These are phyloP conservation scores for Nemania sp. DNA, from an alignment of 2,329 filamentous ascomycete genomes.

Conservation along the genomic window DNA sequence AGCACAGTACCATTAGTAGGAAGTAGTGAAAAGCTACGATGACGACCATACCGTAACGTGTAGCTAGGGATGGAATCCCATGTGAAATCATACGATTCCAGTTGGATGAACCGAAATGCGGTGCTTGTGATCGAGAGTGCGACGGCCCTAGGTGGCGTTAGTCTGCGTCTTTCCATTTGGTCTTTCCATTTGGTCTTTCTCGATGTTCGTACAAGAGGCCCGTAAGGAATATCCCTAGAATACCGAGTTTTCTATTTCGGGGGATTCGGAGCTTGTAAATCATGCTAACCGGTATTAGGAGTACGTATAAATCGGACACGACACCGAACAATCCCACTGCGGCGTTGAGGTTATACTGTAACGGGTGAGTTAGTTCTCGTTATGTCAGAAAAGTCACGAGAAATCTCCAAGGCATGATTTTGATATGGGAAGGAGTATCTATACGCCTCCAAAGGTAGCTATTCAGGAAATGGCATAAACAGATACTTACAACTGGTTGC, in stretches of 20 bases:
- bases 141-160: constrained; percentile 34
- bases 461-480: neutral
- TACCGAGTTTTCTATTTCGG: constrained; percentile 34
- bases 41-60: constrained; percentile 32
- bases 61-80: constrained; percentile 42
- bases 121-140: constrained; percentile 38
- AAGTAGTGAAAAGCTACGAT: neutral
- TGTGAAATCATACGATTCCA: constrained; percentile 39
- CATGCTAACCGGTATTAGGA: constrained; percentile 40
- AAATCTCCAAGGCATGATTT: neutral
- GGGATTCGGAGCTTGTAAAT: constrained; percentile 36
- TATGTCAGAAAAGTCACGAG: neutral
- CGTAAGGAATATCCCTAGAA: constrained; percentile 41
- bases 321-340: constrained; percentile 37
- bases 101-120: constrained; percentile 38
- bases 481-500: constrained; percentile 28
- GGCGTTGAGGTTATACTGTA: constrained; percentile 35
- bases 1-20: constrained; percentile 6
- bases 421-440: neutral
- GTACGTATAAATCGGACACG: constrained; percentile 43
- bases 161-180: neutral
- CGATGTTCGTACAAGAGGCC: constrained; percentile 39
- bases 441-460: neutral
- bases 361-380: neutral
- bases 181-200: neutral